A percentile compares a stretch with the other conserved stretches of the same genome.
phyloP scores from a whole-genome alignment of 371 early-diverging fungal genomes.

The Mortierella sp. region DNA sequence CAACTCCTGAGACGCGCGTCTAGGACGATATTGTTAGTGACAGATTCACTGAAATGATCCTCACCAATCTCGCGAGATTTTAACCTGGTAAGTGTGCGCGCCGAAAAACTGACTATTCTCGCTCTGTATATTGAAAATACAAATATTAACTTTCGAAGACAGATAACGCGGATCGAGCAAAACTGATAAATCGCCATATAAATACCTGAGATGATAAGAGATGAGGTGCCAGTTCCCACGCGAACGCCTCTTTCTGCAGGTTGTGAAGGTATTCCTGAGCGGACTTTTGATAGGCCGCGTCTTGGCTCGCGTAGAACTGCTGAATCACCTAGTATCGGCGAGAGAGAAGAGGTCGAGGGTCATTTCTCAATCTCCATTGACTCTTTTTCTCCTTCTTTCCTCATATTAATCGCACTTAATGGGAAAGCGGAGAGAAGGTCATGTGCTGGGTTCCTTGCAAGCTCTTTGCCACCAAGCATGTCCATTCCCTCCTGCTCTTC shows the following conservation, averaged over 20 bases:
- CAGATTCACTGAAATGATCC: slow-evolving; percentile 1
- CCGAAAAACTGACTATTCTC: slow-evolving; percentile 85
- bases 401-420: no score
- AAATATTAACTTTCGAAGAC: no score
- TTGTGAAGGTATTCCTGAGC: slow-evolving; percentile 77
- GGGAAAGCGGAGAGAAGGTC: no score
- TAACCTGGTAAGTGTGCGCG: slow-evolving; percentile 85
- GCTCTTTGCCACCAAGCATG: no score
- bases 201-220: slow-evolving; percentile 67
- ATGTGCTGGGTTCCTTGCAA: no score
- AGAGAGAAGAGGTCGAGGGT: not conserved
- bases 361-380: no score
- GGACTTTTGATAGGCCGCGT: slow-evolving; percentile 59
- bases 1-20: no score
- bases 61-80: slow-evolving; percentile 83
- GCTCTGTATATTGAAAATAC: slow-evolving; percentile 54
- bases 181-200: no score
- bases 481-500: no score
- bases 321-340: slow-evolving; percentile 54
- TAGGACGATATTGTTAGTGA: no score
- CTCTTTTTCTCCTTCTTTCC: no score
- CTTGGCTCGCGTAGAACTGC: slow-evolving; percentile 62
- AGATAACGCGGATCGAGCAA: no score
- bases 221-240: slow-evolving; percentile 82
- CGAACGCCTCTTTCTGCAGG: slow-evolving; percentile 74